Percentiles rank a stretch among this genome's conserved stretches.
Evolutionary conservation across 1,139 yeast species (phyloP).

Genomic region (Tardiomyces blankii): DNA sequence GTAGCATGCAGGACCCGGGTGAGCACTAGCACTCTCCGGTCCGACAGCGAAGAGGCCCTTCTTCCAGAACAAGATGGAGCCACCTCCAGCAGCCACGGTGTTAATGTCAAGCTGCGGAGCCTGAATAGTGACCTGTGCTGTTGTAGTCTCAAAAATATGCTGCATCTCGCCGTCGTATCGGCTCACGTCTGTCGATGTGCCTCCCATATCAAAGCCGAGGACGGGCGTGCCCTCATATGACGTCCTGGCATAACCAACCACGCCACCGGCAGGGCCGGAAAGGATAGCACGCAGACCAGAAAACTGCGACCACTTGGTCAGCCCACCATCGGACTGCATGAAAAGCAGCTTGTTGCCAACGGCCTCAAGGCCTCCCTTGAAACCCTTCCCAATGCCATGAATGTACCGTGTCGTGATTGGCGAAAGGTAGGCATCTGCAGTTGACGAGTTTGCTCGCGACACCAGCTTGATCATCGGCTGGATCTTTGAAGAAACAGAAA

Average conservation of each 20-base stretch:
- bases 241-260: constrained; percentile 44
- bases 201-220: constrained; percentile 52
- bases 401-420: constrained; percentile 60
- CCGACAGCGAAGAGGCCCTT: constrained; percentile 45
- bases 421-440: constrained; percentile 69
- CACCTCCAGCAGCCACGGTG: constrained; percentile 54
- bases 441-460: constrained; percentile 60
- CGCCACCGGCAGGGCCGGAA: constrained; percentile 54
- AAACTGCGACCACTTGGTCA: constrained; percentile 37
- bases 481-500: constrained; percentile 54
- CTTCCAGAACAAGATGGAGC: constrained; percentile 38
- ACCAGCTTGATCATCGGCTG: constrained; percentile 68
- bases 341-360: constrained; percentile 36
- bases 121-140: constrained; percentile 45
- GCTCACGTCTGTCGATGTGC: constrained; percentile 49
- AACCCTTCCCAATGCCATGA: constrained; percentile 48
- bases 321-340: constrained; percentile 53
- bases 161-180: constrained; percentile 38
- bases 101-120: constrained; percentile 48
- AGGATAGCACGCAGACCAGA: constrained; percentile 41
- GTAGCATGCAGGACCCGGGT: constrained; percentile 51
- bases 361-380: constrained; percentile 38
- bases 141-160: constrained; percentile 42
- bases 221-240: constrained; percentile 33
- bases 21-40: constrained; percentile 46